These are phyloP conservation scores for Bonia amplexicaulis DNA, from an alignment of 176 grass and related monocot species.

Conservation along the genomic window DNA sequence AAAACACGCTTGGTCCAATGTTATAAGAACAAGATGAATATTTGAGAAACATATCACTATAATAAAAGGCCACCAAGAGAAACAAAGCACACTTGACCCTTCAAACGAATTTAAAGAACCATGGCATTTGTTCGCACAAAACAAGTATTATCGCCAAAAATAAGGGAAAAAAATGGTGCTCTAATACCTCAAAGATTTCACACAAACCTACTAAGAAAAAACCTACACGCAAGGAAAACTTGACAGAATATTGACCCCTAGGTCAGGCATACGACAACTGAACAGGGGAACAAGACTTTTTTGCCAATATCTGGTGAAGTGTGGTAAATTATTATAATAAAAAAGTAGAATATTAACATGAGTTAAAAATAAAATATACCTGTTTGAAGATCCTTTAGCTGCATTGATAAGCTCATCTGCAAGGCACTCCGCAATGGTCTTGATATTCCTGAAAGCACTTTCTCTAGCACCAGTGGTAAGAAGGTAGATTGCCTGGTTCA, in stretches of 20 bases:
- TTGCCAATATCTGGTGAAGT: background rate
- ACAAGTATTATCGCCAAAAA: background rate
- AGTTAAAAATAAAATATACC: constrained; percentile 19
- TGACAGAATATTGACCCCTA: background rate
- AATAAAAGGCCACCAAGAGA: background rate
- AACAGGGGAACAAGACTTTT: background rate
- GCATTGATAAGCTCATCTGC: constrained; percentile 72
- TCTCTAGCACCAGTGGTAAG: constrained; percentile 74
- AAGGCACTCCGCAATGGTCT: constrained; percentile 84
- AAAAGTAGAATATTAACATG: background rate
- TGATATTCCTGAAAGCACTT: constrained; percentile 79
- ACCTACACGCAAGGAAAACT: background rate
- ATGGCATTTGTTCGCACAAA: background rate
- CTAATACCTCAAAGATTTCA: background rate
- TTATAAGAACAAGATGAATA: background rate
- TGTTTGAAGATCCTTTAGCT: constrained; percentile 79
- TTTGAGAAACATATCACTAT: background rate
- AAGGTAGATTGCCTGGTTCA: constrained; percentile 84
- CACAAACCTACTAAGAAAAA: background rate
- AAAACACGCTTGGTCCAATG: background rate
- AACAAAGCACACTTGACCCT: background rate
- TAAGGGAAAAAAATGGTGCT: background rate
- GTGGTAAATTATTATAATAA: background rate
- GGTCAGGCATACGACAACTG: background rate
- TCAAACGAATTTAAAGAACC: background rate